Conservation (phyloP, 257 asterid genomes). For the Coffea canephora region DNA sequence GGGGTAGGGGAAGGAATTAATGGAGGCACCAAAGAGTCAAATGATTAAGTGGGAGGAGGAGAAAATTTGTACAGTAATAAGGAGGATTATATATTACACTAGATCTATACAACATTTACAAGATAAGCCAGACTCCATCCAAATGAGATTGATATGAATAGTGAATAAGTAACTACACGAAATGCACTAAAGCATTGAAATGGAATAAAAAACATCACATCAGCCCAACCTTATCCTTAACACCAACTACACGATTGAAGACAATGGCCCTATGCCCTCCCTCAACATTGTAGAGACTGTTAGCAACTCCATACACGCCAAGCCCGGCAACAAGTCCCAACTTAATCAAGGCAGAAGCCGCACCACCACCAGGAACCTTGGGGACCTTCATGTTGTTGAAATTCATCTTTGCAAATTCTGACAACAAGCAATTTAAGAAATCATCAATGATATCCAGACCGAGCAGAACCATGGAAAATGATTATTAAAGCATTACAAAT, state of each 20-base stretch:
- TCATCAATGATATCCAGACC: neutral
- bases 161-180: neutral
- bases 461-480: neutral
- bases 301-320: slow-evolving; percentile 61
- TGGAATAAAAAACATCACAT: neutral
- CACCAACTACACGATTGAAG: slow-evolving; percentile 70
- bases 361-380: slow-evolving; percentile 73
- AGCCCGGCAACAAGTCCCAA: slow-evolving; percentile 63
- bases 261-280: slow-evolving; percentile 95
- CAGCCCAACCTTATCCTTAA: slow-evolving; percentile 66
- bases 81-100: neutral
- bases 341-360: slow-evolving; percentile 57
- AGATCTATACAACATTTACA: too few species aligned
- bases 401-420: slow-evolving; percentile 56
- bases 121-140: neutral
- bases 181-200: neutral
- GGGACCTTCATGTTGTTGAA: slow-evolving; percentile 68
- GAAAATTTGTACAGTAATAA: neutral
- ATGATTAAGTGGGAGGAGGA: neutral
- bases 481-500: neutral
- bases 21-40: neutral
- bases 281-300: slow-evolving; percentile 89
- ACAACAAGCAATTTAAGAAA: slow-evolving; percentile 9
- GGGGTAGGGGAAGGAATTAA: neutral
- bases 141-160: neutral